Conservation (phyloP, 805 yeast genomes). For the Kurtzmaniella fragi region DNA sequence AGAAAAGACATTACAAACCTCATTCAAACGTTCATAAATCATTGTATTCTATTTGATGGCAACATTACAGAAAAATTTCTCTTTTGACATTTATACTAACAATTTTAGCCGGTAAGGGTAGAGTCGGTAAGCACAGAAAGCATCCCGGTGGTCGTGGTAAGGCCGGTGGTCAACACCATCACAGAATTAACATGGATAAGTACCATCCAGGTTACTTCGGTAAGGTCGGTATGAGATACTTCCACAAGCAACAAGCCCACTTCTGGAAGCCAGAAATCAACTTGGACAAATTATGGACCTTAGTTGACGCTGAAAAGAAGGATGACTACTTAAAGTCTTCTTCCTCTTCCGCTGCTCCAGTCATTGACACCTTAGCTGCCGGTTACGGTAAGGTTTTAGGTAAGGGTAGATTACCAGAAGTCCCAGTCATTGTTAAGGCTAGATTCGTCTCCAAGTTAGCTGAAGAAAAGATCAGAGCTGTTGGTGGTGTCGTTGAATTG, state of each 20-base stretch:
- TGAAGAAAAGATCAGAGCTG: constrained; percentile 99
- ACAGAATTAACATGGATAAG: constrained; percentile 99
- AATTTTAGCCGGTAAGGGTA: constrained; percentile 96
- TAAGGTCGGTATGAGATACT: constrained; percentile 99
- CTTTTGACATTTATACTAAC: constrained; percentile 25
- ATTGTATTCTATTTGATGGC: no score
- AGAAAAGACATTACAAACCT: no score
- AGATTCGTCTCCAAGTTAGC: constrained; percentile 99
- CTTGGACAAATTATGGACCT: constrained; percentile 98
- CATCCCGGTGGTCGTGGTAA: constrained; percentile 99
- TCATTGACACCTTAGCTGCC: constrained; percentile 97
- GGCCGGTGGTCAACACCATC: constrained; percentile 99
- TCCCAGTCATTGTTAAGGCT: constrained; percentile 98
- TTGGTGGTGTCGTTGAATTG: constrained; percentile 99
- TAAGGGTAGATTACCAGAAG: constrained; percentile 97
- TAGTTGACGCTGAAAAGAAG: constrained; percentile 89
- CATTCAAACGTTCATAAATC: no score
- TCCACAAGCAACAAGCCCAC: constrained; percentile 92
- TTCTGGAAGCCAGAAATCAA: constrained; percentile 98
- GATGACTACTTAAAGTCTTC: constrained; percentile 87
- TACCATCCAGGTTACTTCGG: constrained; percentile 99
- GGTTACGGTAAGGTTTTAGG: constrained; percentile 99
- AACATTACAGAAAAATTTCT: no score
- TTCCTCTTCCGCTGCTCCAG: constrained; percentile 90
- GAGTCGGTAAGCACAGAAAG: constrained; percentile 99